Evolutionary conservation across 495 filamentous ascomycete genomes (phyloP).

Genomic region (Daldinia vernicosa): DNA sequence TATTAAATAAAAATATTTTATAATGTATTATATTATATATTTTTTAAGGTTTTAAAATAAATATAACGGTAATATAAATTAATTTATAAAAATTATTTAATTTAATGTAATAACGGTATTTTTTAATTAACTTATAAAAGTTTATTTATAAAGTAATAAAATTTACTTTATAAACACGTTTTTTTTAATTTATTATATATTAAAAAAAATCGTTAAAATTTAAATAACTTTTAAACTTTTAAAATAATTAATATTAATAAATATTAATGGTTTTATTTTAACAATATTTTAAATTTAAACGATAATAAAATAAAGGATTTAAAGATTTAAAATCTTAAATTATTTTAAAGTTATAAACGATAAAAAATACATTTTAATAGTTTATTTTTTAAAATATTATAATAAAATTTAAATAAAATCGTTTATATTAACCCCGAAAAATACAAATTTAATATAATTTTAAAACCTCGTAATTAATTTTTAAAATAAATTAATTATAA

Average conservation of each 20-base stretch:
- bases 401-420: neutral
- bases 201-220: neutral
- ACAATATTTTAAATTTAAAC: neutral
- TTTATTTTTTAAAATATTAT: neutral
- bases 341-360: neutral
- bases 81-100: neutral
- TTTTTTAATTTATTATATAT: neutral
- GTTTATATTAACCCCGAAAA: neutral
- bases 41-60: neutral
- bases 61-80: neutral
- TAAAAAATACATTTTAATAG: neutral
- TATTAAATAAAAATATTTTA: neutral
- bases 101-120: neutral
- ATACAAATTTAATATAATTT: neutral
- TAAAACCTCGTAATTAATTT: neutral
- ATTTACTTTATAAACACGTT: neutral
- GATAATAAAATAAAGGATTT: neutral
- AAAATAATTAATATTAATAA: neutral
- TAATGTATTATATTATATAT: neutral
- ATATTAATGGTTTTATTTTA: neutral
- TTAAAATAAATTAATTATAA: neutral
- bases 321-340: neutral
- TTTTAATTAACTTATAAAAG: neutral
- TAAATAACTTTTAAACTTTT: neutral
- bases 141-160: neutral